phyloP scores from a whole-genome alignment of 1,284 basidiomycete species.

The Amylostereum areolatum region DNA sequence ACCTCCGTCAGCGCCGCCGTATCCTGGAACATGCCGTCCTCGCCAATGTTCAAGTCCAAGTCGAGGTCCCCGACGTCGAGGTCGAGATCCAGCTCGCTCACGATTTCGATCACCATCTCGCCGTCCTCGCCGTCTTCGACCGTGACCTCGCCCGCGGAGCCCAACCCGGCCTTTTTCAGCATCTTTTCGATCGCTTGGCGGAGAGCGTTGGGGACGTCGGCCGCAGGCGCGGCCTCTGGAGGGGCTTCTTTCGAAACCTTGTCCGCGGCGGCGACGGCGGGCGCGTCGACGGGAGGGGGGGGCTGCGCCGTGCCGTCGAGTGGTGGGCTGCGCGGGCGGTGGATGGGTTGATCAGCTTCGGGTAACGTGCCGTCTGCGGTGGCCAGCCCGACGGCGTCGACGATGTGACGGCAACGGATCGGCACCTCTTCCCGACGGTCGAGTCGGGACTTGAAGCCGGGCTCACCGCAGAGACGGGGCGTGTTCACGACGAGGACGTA shows the following conservation, averaged over 20 bases:
- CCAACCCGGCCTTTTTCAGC: constrained; percentile 27
- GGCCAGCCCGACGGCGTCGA: constrained; percentile 32
- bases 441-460: constrained; percentile 76
- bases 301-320: constrained; percentile 4
- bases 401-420: constrained; percentile 72
- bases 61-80: constrained; percentile 21
- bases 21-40: constrained; percentile 21
- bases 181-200: constrained; percentile 36
- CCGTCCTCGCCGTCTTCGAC: constrained; percentile 40
- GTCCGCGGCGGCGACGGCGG: constrained; percentile 4
- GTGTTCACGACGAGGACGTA: constrained; percentile 92
- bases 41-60: constrained; percentile 15
- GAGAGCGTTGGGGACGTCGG: constrained; percentile 17
- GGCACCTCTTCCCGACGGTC: constrained; percentile 61
- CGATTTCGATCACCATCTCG: constrained; percentile 51
- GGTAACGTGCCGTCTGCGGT: constrained; percentile 31
- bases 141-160: constrained; percentile 25
- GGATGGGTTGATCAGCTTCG: constrained; percentile 49
- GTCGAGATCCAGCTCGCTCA: constrained; percentile 39
- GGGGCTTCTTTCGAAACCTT: constrained; percentile 2
- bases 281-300: constrained; percentile 1
- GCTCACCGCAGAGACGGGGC: constrained; percentile 85
- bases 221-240: neutral
- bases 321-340: constrained; percentile 32
- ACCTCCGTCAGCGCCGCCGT: constrained; percentile 31